phyloP scores from a whole-genome alignment of 2,329 filamentous ascomycete species.

The Fusarium anthophilum region DNA sequence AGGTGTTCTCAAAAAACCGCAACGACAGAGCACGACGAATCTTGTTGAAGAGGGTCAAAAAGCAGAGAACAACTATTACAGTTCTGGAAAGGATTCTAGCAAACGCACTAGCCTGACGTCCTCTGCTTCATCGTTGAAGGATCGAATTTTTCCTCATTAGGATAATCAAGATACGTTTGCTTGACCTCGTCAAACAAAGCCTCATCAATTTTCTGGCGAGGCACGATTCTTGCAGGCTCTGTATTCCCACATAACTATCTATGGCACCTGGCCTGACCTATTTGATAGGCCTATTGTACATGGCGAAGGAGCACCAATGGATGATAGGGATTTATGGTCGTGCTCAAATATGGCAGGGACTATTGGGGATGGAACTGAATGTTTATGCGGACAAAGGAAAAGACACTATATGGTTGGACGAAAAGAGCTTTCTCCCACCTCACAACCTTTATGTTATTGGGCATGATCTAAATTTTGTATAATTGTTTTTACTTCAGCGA shows the following conservation, averaged over 20 bases:
- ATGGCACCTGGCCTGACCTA: background rate
- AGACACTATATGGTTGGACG: background rate
- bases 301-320: background rate
- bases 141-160: constrained; percentile 38
- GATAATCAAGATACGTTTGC: background rate
- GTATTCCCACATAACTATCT: background rate
- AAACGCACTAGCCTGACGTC: constrained; percentile 39
- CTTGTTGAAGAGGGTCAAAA: constrained; percentile 39
- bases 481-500: constrained; percentile 31
- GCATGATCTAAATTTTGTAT: constrained; percentile 19
- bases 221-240: background rate
- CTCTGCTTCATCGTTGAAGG: constrained; percentile 40
- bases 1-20: constrained; percentile 51
- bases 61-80: constrained; percentile 37
- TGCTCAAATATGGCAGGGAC: background rate
- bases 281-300: background rate
- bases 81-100: constrained; percentile 31
- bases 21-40: constrained; percentile 42
- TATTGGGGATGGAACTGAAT: background rate
- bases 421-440: constrained; percentile 1
- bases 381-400: background rate
- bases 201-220: background rate
- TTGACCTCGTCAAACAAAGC: background rate
- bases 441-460: constrained; percentile 4
- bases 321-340: background rate